A percentile compares a stretch with the other conserved stretches of the same genome.
phyloP scores from a whole-genome alignment of 208 protist species.

The Tetramitus jugosus region DNA sequence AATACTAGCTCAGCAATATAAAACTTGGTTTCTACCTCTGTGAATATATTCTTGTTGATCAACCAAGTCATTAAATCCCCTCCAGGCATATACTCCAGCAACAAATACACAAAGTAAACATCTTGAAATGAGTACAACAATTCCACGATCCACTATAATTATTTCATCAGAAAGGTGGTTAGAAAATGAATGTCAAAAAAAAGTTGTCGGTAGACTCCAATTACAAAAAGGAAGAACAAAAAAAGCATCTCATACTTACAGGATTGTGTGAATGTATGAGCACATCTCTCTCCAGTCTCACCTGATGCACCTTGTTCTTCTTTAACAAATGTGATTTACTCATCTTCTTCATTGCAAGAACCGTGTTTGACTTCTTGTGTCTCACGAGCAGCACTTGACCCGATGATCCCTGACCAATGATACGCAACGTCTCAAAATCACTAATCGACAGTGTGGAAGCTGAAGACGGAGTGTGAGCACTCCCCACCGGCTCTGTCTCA shows the following conservation, averaged over 20 bases:
- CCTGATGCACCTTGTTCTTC: conserved; percentile 70
- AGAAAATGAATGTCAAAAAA: too few species aligned
- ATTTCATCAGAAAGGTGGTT: too few species aligned
- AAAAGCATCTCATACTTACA: background rate
- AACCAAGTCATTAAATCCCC: conserved; percentile 83
- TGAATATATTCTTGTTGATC: conserved; percentile 71
- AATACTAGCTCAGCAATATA: conserved; percentile 78
- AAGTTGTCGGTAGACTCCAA: too few species aligned
- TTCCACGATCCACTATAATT: too few species aligned
- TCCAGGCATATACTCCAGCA: conserved; percentile 84
- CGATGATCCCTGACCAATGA: conserved; percentile 82
- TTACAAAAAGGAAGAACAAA: background rate
- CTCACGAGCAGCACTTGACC: conserved; percentile 65
- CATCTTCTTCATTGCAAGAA: conserved; percentile 76
- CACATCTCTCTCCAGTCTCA: conserved; percentile 76
- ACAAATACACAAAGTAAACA: conserved; percentile 73
- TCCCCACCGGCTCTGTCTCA: too few species aligned
- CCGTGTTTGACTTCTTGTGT: conserved; percentile 54
- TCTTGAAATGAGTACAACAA: conserved; percentile 87
- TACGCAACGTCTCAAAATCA: conserved; percentile 67
- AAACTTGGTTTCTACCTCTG: conserved; percentile 66
- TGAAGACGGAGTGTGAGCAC: too few species aligned
- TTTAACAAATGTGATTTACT: conserved; percentile 77
- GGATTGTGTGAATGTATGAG: conserved; percentile 59
- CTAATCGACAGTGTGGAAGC: conserved; percentile 39